Percentiles rank a stretch among this genome's conserved stretches.
phyloP scores from a whole-genome alignment of 176 grass and related monocot species.

The Triticum urartu region DNA sequence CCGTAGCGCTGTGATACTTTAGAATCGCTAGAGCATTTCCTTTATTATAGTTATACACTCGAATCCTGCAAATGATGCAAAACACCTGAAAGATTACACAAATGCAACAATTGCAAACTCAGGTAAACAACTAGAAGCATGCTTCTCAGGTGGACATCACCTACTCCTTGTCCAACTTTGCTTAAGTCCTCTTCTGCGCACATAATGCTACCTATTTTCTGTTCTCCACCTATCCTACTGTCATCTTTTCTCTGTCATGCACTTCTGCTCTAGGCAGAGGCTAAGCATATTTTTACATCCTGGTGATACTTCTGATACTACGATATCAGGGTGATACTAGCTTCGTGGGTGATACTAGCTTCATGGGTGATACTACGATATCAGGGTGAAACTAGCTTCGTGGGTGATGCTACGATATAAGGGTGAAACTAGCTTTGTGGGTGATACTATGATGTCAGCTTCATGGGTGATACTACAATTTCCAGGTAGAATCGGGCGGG shows the following conservation, averaged over 20 bases:
- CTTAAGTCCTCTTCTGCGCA: background rate
- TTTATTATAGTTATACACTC: conserved; percentile 80
- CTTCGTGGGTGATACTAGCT: too few species aligned
- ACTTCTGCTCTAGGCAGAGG: background rate
- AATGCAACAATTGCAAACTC: conserved; percentile 1
- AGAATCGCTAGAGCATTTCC: conserved; percentile 71
- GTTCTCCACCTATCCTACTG: background rate
- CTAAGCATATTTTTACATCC: too few species aligned
- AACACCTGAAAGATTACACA: conserved; percentile 18
- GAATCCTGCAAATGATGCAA: conserved; percentile 55
- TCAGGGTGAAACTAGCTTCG: too few species aligned
- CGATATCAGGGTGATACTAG: too few species aligned
- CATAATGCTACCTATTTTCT: background rate
- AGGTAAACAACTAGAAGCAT: conserved; percentile 8
- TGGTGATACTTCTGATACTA: too few species aligned
- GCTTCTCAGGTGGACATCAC: background rate
- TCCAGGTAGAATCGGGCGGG: too few species aligned
- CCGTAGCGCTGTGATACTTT: conserved; percentile 73
- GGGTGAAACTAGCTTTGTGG: too few species aligned
- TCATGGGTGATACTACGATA: too few species aligned
- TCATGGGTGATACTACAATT: too few species aligned
- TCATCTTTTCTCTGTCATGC: background rate
- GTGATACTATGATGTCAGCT: too few species aligned
- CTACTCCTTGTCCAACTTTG: background rate
- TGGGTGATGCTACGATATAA: too few species aligned